Evolutionary conservation across 345 rosid species (phyloP), one percentile per base, ranked within the genome.

Genomic region (Melaleuca alternifolia): DNA sequence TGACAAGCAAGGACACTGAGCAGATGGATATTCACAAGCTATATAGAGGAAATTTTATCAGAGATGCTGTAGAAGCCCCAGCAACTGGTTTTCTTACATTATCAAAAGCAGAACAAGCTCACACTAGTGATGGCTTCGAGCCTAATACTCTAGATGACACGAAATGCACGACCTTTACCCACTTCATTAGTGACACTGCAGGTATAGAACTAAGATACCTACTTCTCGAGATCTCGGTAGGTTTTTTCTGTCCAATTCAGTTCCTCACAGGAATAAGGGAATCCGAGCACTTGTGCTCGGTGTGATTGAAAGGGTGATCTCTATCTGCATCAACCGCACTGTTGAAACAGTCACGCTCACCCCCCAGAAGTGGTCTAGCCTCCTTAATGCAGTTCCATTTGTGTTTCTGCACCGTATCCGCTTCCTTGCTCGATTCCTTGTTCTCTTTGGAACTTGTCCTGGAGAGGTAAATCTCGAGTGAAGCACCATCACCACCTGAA

Each of bases 241-340:
- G 48, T 24, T 71, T 71, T 20, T 90, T 90, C 88, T 90, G 90
- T 87, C 89, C 33, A 86, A 89, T 86, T 56, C 85, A 89, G 83
- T 83, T 84, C 85, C 92, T 88, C 15, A 90, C 87, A 23, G 88
- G 44, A 46, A 92, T 91, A 86, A 93, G 89, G 13, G 93, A 92
- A 65, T 88, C 84, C 12, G 85, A 62, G 44, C 87, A 77, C 84
- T 86, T 90, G 37, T 86, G 90, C 84, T 90, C 93, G 1, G 86
- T 28, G 41, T 18, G 24, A 83, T 51, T 87, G 87, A 93, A 94
- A 24, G 97, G 95, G 56, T 94, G 95, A 88, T 88, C 89, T 52
- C 92, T 93, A 51, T 90, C 93, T 7, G 61, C 51, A 30, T 82
- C 59, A 20, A 44, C 30, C 71, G 71, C 84, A 76, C 26, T 44